A percentile compares a stretch with the other conserved stretches of the same genome.
These are phyloP conservation scores for Saprolegnia diclina DNA, from an alignment of 352 stramenopile genomes.

Conservation along the genomic window DNA sequence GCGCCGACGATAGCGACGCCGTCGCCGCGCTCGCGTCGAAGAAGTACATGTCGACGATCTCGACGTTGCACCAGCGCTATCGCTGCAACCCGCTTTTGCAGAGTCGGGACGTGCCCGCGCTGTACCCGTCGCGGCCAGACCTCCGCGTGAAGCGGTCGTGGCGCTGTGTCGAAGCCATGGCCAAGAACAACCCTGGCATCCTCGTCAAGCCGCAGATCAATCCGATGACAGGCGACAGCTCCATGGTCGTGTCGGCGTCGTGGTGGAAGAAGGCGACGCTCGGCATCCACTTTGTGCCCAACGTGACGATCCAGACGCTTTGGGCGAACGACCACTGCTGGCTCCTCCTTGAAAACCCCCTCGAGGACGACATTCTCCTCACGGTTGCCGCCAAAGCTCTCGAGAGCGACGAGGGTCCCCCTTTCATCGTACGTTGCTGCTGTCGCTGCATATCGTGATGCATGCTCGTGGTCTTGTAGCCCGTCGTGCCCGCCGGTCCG, in stretches of 20 bases:
- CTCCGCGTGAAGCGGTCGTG: slow-evolving; percentile 79
- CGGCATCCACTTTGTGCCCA: slow-evolving; percentile 64
- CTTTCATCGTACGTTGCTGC: slow-evolving; percentile 11
- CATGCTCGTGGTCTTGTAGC: slow-evolving; percentile 35
- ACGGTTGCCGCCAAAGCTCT: slow-evolving; percentile 30
- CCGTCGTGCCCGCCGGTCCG: slow-evolving; percentile 41
- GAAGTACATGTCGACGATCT: slow-evolving; percentile 44
- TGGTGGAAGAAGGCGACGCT: slow-evolving; percentile 87
- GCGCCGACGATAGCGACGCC: neutral
- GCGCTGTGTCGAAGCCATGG: slow-evolving; percentile 79
- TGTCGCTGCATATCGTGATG: slow-evolving; percentile 18
- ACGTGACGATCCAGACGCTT: slow-evolving; percentile 63
- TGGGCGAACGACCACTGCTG: slow-evolving; percentile 38
- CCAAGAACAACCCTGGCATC: slow-evolving; percentile 66
- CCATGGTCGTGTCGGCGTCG: slow-evolving; percentile 59
- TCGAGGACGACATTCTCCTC: slow-evolving; percentile 66
- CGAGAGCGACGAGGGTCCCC: slow-evolving; percentile 26
- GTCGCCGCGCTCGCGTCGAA: slow-evolving; percentile 30
- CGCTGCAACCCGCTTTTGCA: slow-evolving; percentile 64
- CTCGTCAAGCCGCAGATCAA: slow-evolving; percentile 89
- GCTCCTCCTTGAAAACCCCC: slow-evolving; percentile 75
- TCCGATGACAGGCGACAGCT: slow-evolving; percentile 84
- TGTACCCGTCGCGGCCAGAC: slow-evolving; percentile 60
- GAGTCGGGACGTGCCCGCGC: slow-evolving; percentile 36
- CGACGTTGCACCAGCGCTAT: slow-evolving; percentile 50